Conservation (phyloP, 495 filamentous ascomycete genomes). For the Rhypophila decipiens region DNA sequence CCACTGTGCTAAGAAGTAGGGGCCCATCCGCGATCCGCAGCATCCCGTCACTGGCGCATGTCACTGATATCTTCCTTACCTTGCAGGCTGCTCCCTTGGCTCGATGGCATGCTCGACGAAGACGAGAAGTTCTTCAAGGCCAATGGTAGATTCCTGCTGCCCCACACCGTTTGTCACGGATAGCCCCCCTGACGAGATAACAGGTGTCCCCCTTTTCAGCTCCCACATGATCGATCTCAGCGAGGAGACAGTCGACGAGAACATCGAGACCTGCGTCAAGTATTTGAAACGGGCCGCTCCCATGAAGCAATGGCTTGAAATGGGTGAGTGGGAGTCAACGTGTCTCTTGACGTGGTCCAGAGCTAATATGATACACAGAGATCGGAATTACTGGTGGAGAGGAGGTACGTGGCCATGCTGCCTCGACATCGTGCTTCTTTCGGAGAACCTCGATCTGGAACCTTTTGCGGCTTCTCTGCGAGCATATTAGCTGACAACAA, state of each 20-base stretch:
- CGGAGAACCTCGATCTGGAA: no score
- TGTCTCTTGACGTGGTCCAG: no score
- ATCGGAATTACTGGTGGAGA: conserved; percentile 48
- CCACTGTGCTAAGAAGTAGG: conserved; percentile 87
- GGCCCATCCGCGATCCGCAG: conserved; percentile 52
- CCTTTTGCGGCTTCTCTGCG: conserved; percentile 66
- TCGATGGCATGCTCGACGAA: conserved; percentile 89
- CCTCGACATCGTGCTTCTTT: no score
- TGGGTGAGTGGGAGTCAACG: no score
- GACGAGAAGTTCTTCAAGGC: conserved; percentile 92
- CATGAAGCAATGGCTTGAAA: conserved; percentile 99
- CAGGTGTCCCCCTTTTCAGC: conserved; percentile 89
- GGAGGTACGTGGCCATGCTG: conserved; percentile 42
- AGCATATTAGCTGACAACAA: conserved; percentile 23
- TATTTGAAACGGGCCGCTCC: conserved; percentile 88
- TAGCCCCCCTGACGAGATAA: no score
- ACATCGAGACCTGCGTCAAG: conserved; percentile 83
- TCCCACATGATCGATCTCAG: conserved; percentile 95
- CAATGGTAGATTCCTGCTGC: no score
- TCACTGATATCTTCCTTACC: neutral
- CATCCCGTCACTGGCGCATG: no score
- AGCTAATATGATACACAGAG: no score
- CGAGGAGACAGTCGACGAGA: conserved; percentile 81
- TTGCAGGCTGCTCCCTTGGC: conserved; percentile 61
- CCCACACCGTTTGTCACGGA: no score